Evolutionary conservation across 345 rosid species (phyloP), one percentile per base, ranked within the genome.

Genomic region (Melaleuca quinquenervia): DNA sequence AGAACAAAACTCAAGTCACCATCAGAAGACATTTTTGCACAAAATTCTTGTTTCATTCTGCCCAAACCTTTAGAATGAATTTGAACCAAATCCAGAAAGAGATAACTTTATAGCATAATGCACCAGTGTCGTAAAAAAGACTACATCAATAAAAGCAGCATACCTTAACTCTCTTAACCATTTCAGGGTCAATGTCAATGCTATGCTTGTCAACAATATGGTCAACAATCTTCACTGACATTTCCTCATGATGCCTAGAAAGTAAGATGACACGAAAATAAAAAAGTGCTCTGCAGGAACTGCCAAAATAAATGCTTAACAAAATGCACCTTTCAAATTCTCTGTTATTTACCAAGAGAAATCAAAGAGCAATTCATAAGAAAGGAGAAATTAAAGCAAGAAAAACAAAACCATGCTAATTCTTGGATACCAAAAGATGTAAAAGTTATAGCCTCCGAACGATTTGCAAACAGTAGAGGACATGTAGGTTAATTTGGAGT

Each of bases 101-200:
- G 83, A 45, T 41, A 86, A 82, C 13, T 48, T 78, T 78, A 88
- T 15, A 88, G 22, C 1, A 45, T 16, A 32, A 18, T 36, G 80
- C 24, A 70, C 48, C 48, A 70, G 48, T 36, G 80, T 5, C 3
- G 0, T 36, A 36, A 32, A 9, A 70, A 4, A 70, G 48, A 32
- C 18, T 24, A 24, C 44, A 16, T 44, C 80, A 70, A 32, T 32
- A 70, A 70, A 70, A 36, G 48, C 48, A 36, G 26, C 80, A 84
- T 90, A 96, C 99, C 97, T 96, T 96, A 24, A 91, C 95, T 92
- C 89, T 95, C 89, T 89, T 95, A 87, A 95, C 86, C 98, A 96
- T 95, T 90, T 88, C 93, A 80, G 94, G 83, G 83, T 97, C 98
- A 75, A 97, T 58, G 83, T 97, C 99, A 50, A 97, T 96, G 87